These are phyloP conservation scores for Yamadazyma sp. DNA, from an alignment of 805 yeast genomes.

Conservation along the genomic window DNA sequence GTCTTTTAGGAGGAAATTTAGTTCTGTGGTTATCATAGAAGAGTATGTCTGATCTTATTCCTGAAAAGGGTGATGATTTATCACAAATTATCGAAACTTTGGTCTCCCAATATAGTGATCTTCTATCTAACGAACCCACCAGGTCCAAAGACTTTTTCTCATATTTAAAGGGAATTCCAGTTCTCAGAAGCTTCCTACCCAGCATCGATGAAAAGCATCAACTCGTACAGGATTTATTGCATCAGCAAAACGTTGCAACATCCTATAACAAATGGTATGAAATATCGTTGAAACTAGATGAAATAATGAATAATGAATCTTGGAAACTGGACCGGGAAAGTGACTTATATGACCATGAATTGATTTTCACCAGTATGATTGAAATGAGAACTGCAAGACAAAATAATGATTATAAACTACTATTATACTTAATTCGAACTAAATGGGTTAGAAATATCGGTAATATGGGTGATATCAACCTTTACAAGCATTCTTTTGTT, in stretches of 20 bases:
- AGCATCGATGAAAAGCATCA: conserved; percentile 17
- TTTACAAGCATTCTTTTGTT: conserved; percentile 73
- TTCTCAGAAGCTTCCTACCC: conserved; percentile 7
- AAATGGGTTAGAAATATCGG: conserved; percentile 84
- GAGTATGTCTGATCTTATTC: too few species aligned
- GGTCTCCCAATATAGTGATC: conserved; percentile 12
- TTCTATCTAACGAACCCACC: conserved; percentile 2
- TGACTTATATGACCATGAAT: conserved; percentile 67
- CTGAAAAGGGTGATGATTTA: conserved; percentile 8
- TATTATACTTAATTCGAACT: conserved; percentile 77
- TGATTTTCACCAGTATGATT: conserved; percentile 49
- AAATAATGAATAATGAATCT: conserved; percentile 53
- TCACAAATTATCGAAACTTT: conserved; percentile 14
- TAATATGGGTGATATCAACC: conserved; percentile 75
- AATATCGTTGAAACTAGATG: conserved; percentile 62
- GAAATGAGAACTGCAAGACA: conserved; percentile 61
- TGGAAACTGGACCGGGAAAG: conserved; percentile 73
- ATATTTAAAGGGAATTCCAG: conserved; percentile 7
- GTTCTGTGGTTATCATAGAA: too few species aligned
- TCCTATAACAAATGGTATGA: conserved; percentile 64
- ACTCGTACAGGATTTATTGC: conserved; percentile 21
- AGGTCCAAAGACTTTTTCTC: too few species aligned
- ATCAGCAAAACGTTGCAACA: conserved; percentile 32
- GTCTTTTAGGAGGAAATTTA: too few species aligned
- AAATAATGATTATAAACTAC: conserved; percentile 52